Conservation (phyloP, 1,284 basidiomycete species). For the Tylopilus sp. region DNA sequence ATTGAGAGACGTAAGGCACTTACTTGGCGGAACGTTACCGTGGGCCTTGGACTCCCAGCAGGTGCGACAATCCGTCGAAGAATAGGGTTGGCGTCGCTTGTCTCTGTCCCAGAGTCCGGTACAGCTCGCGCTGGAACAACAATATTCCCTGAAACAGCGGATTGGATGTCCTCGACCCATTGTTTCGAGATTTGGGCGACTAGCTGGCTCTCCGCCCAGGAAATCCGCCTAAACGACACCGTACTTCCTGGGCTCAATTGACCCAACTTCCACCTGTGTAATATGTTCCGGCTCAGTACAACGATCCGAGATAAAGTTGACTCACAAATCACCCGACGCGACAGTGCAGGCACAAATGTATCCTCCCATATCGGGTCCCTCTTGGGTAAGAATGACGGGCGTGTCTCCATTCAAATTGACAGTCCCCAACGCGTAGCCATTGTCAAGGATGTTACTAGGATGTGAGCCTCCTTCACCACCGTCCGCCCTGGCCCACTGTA, state of each 20-base stretch:
- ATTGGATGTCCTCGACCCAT: conserved; percentile 47
- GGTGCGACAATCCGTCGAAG: conserved; percentile 20
- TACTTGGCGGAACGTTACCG: conserved; percentile 60
- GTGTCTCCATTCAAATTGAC: conserved; percentile 80
- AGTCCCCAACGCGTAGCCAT: conserved; percentile 71
- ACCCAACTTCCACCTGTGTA: conserved; percentile 69
- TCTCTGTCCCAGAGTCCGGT: neutral
- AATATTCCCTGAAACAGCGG: conserved; percentile 4
- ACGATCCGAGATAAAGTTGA: neutral
- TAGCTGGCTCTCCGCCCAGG: conserved; percentile 51
- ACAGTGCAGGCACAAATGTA: conserved; percentile 69
- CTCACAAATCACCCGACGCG: conserved; percentile 62
- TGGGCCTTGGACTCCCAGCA: conserved; percentile 29
- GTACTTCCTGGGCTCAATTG: conserved; percentile 66
- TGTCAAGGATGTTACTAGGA: conserved; percentile 78
- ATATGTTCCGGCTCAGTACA: conserved; percentile 12
- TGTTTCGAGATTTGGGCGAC: conserved; percentile 37
- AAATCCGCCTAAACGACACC: conserved; percentile 61
- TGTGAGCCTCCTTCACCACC: conserved; percentile 81
- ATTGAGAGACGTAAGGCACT: neutral
- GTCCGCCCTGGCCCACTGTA: conserved; percentile 68
- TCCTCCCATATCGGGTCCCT: conserved; percentile 76
- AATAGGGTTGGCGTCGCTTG: conserved; percentile 14
- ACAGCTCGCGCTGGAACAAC: conserved; percentile 2
- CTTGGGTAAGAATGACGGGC: conserved; percentile 72